Conservation (phyloP, 352 stramenopile species). For the Paralagenidium karlingii region DNA sequence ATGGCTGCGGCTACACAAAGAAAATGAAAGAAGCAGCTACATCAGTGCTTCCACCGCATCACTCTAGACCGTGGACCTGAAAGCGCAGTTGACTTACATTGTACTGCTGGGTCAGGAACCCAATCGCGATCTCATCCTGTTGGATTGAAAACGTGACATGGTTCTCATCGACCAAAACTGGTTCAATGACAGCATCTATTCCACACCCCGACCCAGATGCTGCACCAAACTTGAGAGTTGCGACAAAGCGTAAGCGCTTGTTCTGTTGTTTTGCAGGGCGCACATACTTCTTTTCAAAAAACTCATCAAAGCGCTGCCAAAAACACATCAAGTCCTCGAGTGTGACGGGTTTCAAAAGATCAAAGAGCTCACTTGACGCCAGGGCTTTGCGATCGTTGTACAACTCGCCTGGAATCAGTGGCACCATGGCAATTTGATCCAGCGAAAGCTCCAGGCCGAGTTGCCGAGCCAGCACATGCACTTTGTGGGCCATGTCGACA, state of each 20-base stretch:
- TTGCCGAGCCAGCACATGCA: constrained; percentile 47
- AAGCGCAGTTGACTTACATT: constrained; percentile 9
- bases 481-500: constrained; percentile 51
- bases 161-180: constrained; percentile 38
- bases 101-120: constrained; percentile 62
- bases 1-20: constrained; percentile 23
- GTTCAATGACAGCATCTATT: constrained; percentile 30
- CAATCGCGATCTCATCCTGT: constrained; percentile 63
- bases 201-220: too few species aligned
- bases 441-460: constrained; percentile 50
- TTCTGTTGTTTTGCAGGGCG: constrained; percentile 17
- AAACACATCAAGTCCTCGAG: too few species aligned
- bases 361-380: background rate
- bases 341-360: constrained; percentile 1
- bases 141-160: constrained; percentile 45
- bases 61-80: too few species aligned
- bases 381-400: too few species aligned
- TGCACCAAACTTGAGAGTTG: constrained; percentile 39
- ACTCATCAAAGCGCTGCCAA: constrained; percentile 34
- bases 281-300: constrained; percentile 45
- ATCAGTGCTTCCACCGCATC: too few species aligned
- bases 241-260: constrained; percentile 55
- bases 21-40: background rate
- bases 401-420: constrained; percentile 36
- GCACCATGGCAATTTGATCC: constrained; percentile 27